Conservation (phyloP, 208 protist genomes). For the Leishmania arabica region DNA sequence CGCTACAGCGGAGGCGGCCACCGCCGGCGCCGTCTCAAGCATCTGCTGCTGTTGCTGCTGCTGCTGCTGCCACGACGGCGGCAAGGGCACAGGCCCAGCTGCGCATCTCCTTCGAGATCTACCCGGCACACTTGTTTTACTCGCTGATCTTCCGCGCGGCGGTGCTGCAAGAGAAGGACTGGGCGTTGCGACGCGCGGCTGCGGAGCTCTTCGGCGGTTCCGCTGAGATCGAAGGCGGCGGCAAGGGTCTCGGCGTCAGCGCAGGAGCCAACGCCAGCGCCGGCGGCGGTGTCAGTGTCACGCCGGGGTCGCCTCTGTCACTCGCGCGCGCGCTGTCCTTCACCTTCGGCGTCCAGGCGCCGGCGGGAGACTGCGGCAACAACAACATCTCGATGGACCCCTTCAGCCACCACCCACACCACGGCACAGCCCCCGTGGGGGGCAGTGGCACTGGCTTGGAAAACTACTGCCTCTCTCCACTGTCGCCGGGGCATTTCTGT, state of each 20-base stretch:
- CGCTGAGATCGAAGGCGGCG: constrained; percentile 12
- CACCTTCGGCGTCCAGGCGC: constrained; percentile 1
- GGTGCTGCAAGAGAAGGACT: constrained; percentile 61
- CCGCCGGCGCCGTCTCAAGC: neutral
- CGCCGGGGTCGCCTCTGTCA: constrained; percentile 13
- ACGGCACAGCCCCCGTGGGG: neutral
- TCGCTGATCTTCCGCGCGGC: constrained; percentile 27
- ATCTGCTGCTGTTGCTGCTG: constrained; percentile 3
- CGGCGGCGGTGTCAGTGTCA: neutral
- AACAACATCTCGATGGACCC: neutral
- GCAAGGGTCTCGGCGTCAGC: neutral
- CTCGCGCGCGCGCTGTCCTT: constrained; percentile 18
- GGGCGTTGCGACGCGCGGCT: constrained; percentile 27
- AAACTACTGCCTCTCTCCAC: constrained; percentile 25
- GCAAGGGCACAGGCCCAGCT: constrained; percentile 13
- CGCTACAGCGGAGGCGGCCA: neutral
- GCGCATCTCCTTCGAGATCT: constrained; percentile 52
- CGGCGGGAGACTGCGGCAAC: constrained; percentile 3
- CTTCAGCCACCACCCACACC: neutral
- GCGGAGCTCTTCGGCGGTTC: constrained; percentile 39
- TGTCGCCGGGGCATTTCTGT: constrained; percentile 25
- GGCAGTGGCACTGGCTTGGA: constrained; percentile 11
- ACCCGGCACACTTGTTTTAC: constrained; percentile 56
- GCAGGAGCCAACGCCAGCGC: neutral
- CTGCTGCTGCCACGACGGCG: neutral